phyloP scores from a whole-genome alignment of 176 grass and related monocot species.

The Aegilops speltoides region DNA sequence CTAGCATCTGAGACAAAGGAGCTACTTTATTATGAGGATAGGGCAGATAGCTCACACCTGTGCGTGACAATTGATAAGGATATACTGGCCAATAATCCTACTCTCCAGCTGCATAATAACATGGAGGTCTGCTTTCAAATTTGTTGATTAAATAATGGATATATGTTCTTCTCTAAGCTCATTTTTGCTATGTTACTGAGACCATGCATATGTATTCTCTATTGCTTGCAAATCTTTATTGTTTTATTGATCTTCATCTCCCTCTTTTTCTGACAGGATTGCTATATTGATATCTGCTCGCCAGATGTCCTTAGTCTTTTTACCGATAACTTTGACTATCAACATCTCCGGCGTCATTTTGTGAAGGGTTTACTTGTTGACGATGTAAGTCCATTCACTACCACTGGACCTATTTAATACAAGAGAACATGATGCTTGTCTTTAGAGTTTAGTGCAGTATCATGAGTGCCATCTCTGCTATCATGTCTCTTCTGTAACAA shows the following conservation, averaged over 20 bases:
- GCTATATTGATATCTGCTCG: slow-evolving; percentile 96
- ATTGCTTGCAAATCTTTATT: neutral
- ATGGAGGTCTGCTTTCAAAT: slow-evolving; percentile 63
- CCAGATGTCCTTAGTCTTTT: slow-evolving; percentile 86
- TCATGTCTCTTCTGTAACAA: slow-evolving; percentile 19
- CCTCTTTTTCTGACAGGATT: slow-evolving; percentile 50
- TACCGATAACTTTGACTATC: slow-evolving; percentile 98
- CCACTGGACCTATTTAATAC: neutral
- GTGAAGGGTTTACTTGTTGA: slow-evolving; percentile 95
- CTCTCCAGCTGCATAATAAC: slow-evolving; percentile 64
- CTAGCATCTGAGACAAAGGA: slow-evolving; percentile 84
- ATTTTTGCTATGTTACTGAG: slow-evolving; percentile 14
- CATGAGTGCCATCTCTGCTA: neutral
- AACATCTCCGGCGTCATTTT: slow-evolving; percentile 98
- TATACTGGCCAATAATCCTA: slow-evolving; percentile 64
- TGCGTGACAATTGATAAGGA: slow-evolving; percentile 71
- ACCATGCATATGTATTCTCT: neutral
- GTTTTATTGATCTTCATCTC: neutral
- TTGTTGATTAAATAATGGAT: neutral
- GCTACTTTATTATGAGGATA: slow-evolving; percentile 80
- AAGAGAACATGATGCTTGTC: slow-evolving; percentile 9
- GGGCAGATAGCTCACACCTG: slow-evolving; percentile 41
- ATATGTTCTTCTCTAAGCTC: neutral
- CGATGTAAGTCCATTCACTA: slow-evolving; percentile 57
- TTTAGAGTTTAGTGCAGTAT: neutral